Percentiles rank a stretch among this genome's conserved stretches.
Conservation (phyloP, 768 basidiomycete genomes). For the Saitozyma sp. region DNA sequence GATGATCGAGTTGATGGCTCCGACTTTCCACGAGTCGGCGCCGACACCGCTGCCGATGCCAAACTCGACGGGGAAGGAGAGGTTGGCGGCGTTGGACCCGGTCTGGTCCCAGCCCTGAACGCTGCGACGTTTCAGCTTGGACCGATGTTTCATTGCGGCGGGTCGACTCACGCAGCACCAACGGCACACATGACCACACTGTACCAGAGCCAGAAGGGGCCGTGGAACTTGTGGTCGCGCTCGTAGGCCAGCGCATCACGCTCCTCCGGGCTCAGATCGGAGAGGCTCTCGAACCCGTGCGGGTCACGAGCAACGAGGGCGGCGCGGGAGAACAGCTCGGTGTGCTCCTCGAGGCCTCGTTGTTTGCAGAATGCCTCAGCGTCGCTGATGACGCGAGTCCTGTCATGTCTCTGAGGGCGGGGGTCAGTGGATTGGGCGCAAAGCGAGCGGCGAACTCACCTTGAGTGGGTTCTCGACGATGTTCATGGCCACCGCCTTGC, state of each 20-base stretch:
- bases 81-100: slow-evolving; percentile 45
- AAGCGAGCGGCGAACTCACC: slow-evolving; percentile 1
- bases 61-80: slow-evolving; percentile 51
- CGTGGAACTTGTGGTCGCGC: slow-evolving; percentile 35
- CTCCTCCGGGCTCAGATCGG: slow-evolving; percentile 42
- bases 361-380: slow-evolving; percentile 17
- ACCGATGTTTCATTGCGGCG: too few species aligned
- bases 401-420: neutral
- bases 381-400: slow-evolving; percentile 15
- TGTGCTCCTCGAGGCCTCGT: slow-evolving; percentile 20
- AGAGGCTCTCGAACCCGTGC: slow-evolving; percentile 20
- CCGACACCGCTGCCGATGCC: slow-evolving; percentile 34
- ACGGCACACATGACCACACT: slow-evolving; percentile 41
- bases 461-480: slow-evolving; percentile 13
- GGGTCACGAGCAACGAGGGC: slow-evolving; percentile 35
- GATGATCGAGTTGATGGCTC: slow-evolving; percentile 34
- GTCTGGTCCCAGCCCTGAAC: slow-evolving; percentile 45
- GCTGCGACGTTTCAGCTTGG: too few species aligned
- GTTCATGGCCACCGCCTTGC: slow-evolving; percentile 1
- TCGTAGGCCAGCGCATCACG: slow-evolving; percentile 37
- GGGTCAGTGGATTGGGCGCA: too few species aligned
- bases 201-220: slow-evolving; percentile 5
- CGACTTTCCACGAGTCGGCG: slow-evolving; percentile 37
- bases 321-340: slow-evolving; percentile 19
- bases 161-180: slow-evolving; percentile 26